These are phyloP conservation scores for Spinacia oleracea DNA, from an alignment of 179 eudicot species.

Conservation along the genomic window DNA sequence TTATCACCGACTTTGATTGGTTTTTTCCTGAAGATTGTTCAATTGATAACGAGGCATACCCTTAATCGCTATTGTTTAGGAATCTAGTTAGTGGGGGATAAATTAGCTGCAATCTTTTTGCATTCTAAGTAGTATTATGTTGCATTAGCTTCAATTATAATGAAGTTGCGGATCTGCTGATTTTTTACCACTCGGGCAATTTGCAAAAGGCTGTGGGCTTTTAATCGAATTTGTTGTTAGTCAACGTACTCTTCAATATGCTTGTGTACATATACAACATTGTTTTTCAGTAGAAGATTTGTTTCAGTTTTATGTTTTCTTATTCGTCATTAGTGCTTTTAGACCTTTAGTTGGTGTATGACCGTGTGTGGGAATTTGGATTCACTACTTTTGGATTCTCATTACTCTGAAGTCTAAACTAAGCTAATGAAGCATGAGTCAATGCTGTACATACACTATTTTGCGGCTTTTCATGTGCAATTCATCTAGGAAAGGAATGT, in stretches of 20 bases:
- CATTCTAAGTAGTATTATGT: background rate
- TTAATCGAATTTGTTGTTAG: background rate
- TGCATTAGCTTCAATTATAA: background rate
- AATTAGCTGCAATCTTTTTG: background rate
- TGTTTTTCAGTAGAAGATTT: background rate
- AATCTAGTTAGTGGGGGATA: background rate
- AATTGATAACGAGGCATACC: too few species aligned
- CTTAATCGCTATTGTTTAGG: background rate
- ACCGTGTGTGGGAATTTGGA: background rate
- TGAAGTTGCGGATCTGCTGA: conserved; percentile 11
- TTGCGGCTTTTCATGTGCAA: background rate
- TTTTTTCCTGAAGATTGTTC: background rate
- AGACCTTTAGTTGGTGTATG: background rate
- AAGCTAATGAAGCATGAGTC: background rate
- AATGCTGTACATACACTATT: background rate
- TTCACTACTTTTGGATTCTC: background rate
- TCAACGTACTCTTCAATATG: background rate
- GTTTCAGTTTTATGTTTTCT: background rate
- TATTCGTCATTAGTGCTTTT: background rate
- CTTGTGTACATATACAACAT: background rate
- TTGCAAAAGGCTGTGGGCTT: background rate
- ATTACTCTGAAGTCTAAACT: background rate
- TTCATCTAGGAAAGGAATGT: background rate
- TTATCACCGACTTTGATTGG: background rate
- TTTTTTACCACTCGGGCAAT: background rate